Evolutionary conservation across 139 green algal genomes (phyloP).

Genomic region (Micromonas commoda): DNA sequence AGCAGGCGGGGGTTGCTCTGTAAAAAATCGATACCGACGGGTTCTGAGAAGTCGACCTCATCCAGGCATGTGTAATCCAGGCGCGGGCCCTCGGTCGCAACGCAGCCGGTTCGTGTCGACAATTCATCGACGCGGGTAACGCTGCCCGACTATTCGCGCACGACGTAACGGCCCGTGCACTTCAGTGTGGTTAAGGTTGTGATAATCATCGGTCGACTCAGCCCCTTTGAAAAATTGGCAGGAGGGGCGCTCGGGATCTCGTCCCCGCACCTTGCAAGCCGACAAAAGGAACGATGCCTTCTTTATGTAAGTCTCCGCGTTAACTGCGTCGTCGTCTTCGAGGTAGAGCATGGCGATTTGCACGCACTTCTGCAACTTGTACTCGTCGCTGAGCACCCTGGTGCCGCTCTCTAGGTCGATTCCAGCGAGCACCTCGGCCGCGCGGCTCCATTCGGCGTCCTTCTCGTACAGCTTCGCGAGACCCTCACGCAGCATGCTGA

Average conservation of each 20-base stretch:
- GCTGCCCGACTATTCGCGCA: not conserved
- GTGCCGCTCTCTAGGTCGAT: slow-evolving; percentile 67
- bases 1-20: not conserved
- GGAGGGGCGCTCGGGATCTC: not conserved
- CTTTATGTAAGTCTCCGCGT: slow-evolving; percentile 89
- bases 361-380: slow-evolving; percentile 83
- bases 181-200: not conserved
- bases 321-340: slow-evolving; percentile 79
- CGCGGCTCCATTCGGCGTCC: slow-evolving; percentile 82
- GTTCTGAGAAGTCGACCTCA: not conserved
- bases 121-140: too few relatives aligned
- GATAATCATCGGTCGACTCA: not conserved
- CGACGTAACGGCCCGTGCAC: not conserved
- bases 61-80: not conserved
- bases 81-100: too few relatives aligned
- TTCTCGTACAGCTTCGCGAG: slow-evolving; percentile 58
- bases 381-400: slow-evolving; percentile 50
- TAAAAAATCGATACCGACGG: too few relatives aligned
- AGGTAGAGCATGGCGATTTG: slow-evolving; percentile 91
- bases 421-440: slow-evolving; percentile 70
- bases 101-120: too few relatives aligned
- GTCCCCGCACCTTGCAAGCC: slow-evolving; percentile 42
- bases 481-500: slow-evolving; percentile 51
- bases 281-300: slow-evolving; percentile 77
- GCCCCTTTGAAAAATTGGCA: not conserved